phyloP scores from a whole-genome alignment of 1,139 yeast genomes.

The Scheffersomyces titani region DNA sequence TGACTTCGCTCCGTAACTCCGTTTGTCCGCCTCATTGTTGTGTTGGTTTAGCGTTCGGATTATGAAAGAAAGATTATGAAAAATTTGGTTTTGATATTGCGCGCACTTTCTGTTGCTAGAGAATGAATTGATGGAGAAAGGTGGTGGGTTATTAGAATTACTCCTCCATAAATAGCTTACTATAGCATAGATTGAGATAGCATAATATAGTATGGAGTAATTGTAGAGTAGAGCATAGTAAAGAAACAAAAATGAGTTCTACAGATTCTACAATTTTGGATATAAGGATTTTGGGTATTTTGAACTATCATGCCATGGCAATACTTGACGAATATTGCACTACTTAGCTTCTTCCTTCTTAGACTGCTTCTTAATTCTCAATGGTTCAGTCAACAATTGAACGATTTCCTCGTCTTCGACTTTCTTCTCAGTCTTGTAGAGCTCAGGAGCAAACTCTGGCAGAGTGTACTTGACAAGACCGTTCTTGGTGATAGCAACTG shows the following conservation, averaged over 20 bases:
- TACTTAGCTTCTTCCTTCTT: slow-evolving; percentile 5
- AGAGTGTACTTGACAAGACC: slow-evolving; percentile 70
- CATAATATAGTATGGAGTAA: not conserved
- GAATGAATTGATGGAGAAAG: not conserved
- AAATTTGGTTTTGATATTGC: not conserved
- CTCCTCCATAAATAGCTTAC: not conserved
- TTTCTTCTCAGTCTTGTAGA: slow-evolving; percentile 59
- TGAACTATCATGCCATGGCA: not conserved
- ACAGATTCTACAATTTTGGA: not conserved
- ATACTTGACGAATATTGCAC: not conserved
- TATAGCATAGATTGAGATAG: not conserved
- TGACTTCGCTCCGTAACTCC: not conserved
- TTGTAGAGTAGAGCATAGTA: not conserved
- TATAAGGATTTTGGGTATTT: not conserved
- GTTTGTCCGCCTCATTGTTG: not conserved
- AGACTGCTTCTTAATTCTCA: slow-evolving; percentile 24
- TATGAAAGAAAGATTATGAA: not conserved
- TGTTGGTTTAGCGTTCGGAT: not conserved
- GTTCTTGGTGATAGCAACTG: slow-evolving; percentile 73
- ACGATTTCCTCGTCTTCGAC: slow-evolving; percentile 55
- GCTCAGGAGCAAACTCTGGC: slow-evolving; percentile 52
- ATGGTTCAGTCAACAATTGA: slow-evolving; percentile 55
- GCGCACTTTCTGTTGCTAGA: not conserved
- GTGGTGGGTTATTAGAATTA: not conserved
- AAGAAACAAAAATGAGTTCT: not conserved